Conservation (phyloP, 768 basidiomycete species). For the Boletus rubescentipes region DNA sequence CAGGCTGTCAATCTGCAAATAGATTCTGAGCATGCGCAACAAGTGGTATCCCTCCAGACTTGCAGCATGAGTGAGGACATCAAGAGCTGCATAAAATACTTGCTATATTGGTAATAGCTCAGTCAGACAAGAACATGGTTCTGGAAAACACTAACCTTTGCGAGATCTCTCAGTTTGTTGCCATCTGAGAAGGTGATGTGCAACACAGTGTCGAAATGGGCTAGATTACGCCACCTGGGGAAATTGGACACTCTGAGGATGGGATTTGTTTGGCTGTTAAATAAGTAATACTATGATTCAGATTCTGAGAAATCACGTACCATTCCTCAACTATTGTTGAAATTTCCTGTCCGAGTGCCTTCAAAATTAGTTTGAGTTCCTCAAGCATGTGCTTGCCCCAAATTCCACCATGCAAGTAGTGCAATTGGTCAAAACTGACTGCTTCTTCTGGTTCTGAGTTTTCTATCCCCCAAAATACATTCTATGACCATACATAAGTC, state of each 20-base stretch:
- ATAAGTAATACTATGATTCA: neutral
- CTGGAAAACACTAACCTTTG: neutral
- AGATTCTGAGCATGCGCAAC: too few relatives aligned
- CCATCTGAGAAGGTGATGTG: neutral
- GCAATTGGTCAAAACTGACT: neutral
- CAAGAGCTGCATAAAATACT: too few relatives aligned
- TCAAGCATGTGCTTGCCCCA: neutral
- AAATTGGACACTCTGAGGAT: neutral
- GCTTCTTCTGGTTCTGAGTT: neutral
- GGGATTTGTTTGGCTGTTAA: neutral
- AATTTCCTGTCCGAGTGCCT: neutral
- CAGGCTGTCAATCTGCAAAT: neutral
- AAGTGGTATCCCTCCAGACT: too few relatives aligned
- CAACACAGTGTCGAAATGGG: neutral
- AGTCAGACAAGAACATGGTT: neutral
- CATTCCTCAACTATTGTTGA: neutral
- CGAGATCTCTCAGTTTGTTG: slow-evolving; percentile 3
- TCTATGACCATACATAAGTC: neutral
- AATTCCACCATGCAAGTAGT: neutral
- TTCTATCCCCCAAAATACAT: neutral
- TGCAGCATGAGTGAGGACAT: too few relatives aligned
- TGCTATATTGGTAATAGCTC: neutral
- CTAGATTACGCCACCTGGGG: neutral
- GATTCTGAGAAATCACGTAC: neutral
- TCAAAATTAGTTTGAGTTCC: neutral